Conservation (phyloP, 164 flowering plant genomes). For the Umbilicus rupestris region DNA sequence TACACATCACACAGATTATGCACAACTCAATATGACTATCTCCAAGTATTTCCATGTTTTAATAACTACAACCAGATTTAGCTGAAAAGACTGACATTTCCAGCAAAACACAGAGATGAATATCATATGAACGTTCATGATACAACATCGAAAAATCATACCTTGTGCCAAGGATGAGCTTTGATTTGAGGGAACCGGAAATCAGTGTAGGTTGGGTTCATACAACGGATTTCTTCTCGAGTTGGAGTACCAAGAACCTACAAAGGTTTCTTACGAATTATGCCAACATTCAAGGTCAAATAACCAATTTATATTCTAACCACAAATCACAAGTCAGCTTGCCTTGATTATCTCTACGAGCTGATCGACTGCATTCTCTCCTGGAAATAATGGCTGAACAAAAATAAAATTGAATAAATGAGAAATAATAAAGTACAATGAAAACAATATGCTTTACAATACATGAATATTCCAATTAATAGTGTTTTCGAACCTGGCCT, state of each 20-base stretch:
- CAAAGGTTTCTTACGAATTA: conserved; percentile 13
- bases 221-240: conserved; percentile 90
- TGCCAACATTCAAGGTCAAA: background rate
- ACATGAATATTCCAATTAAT: background rate
- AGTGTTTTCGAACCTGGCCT: conserved; percentile 54
- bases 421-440: background rate
- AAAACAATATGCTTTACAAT: background rate
- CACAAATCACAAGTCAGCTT: conserved; percentile 6
- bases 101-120: background rate
- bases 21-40: no score
- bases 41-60: no score
- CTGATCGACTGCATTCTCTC: conserved; percentile 92
- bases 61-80: background rate
- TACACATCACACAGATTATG: no score
- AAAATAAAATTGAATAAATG: background rate
- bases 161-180: conserved; percentile 99
- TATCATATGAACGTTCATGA: no score
- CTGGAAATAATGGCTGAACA: conserved; percentile 84
- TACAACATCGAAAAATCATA: conserved; percentile 14
- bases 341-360: conserved; percentile 98
- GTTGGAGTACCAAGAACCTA: conserved; percentile 99
- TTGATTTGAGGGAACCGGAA: conserved; percentile 93
- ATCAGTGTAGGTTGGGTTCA: conserved; percentile 90
- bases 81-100: background rate
- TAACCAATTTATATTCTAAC: background rate